Conservation (phyloP, 1,284 basidiomycete species). For the Tylopilus sp. region DNA sequence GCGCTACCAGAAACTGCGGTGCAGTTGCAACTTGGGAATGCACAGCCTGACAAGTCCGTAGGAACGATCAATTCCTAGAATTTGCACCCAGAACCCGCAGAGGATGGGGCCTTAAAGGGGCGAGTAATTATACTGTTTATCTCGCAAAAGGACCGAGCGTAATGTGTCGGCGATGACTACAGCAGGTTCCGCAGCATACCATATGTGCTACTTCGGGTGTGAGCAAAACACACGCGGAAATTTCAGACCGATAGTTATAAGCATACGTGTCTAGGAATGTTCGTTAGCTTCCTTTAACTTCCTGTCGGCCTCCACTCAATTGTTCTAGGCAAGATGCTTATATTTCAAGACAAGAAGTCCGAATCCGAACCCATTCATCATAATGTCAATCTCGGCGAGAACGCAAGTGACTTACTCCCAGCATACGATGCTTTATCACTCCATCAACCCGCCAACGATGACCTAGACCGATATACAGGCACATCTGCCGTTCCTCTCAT, state of each 20-base stretch:
- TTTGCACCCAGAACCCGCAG: no score
- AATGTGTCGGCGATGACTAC: no score
- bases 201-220: neutral
- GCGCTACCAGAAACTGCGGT: no score
- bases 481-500: neutral
- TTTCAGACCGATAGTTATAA: neutral
- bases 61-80: no score
- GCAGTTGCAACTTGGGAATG: no score
- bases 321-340: neutral
- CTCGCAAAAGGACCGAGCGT: no score
- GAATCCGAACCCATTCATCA: neutral
- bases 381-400: neutral
- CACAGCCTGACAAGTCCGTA: no score
- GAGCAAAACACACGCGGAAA: neutral
- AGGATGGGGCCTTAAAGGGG: no score
- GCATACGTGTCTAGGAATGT: no score
- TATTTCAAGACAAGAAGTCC: neutral
- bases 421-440: constrained; percentile 17
- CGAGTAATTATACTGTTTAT: no score
- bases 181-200: no score
- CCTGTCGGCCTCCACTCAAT: neutral
- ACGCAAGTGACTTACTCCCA: constrained; percentile 15
- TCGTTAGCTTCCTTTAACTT: neutral
- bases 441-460: neutral
- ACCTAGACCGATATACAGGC: neutral